phyloP scores from a whole-genome alignment of 1,284 basidiomycete species.

The Amylostereum areolatum region DNA sequence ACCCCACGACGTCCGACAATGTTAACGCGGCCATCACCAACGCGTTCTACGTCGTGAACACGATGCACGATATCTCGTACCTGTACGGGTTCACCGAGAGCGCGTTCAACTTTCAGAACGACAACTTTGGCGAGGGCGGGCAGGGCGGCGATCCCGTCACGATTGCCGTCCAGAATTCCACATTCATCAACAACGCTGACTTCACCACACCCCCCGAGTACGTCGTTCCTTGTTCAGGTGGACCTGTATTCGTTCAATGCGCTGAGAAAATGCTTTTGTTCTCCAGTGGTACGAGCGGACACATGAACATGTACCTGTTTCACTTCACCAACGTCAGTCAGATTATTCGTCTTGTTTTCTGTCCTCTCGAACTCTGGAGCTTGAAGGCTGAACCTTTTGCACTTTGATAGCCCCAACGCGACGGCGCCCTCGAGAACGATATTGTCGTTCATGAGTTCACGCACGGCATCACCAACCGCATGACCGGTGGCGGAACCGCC shows the following conservation, averaged over 20 bases:
- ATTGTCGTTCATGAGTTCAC: conserved; percentile 43
- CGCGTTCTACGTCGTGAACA: conserved; percentile 46
- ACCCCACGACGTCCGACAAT: conserved; percentile 29
- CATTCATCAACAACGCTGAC: conserved; percentile 35
- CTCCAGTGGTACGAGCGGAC: conserved; percentile 33
- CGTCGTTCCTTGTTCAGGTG: too few species aligned
- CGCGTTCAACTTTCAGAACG: conserved; percentile 40
- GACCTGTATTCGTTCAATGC: too few species aligned
- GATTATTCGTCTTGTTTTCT: neutral
- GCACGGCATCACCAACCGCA: conserved; percentile 46
- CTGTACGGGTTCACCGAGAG: conserved; percentile 30
- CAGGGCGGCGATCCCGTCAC: conserved; percentile 32
- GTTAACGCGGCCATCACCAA: conserved; percentile 51
- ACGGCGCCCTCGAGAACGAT: conserved; percentile 45
- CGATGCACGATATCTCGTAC: conserved; percentile 45
- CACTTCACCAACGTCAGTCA: conserved; percentile 25
- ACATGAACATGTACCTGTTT: conserved; percentile 39
- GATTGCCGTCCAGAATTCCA: conserved; percentile 32
- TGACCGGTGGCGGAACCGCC: conserved; percentile 50
- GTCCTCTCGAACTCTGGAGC: conserved; percentile 1
- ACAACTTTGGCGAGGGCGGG: conserved; percentile 38
- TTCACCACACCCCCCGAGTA: conserved; percentile 38
- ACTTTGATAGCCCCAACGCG: conserved; percentile 33
- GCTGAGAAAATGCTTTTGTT: too few species aligned
- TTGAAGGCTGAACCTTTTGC: neutral